phyloP scores from a whole-genome alignment of 306 rosid genomes.

The Prunus mume region DNA sequence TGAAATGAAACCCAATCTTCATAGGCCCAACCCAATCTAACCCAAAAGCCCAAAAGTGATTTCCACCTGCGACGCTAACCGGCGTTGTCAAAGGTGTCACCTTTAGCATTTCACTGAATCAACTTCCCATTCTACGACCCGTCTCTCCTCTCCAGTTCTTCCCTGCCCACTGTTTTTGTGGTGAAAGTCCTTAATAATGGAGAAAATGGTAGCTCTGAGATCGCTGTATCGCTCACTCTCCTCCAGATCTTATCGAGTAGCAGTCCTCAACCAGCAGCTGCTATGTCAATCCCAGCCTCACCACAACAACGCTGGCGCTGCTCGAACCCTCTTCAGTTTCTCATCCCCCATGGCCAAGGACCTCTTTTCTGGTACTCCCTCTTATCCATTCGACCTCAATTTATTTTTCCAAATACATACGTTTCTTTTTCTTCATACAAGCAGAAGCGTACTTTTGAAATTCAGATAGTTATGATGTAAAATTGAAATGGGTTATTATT shows the following conservation, averaged over 20 bases:
- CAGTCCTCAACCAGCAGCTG: slow-evolving; percentile 21
- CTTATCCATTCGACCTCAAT: not conserved
- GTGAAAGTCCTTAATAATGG: slow-evolving; percentile 24
- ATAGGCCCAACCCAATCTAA: not conserved
- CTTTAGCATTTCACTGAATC: not conserved
- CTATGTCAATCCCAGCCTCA: not conserved
- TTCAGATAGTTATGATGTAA: not conserved
- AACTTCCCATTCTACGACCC: not conserved
- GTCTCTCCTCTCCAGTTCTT: not conserved
- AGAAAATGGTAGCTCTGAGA: slow-evolving; percentile 56
- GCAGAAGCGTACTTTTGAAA: not conserved
- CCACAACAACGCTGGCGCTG: slow-evolving; percentile 19
- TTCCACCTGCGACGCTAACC: not conserved
- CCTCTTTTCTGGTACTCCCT: slow-evolving; percentile 15
- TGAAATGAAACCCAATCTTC: not conserved
- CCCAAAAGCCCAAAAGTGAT: not conserved
- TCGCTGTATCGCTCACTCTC: slow-evolving; percentile 57
- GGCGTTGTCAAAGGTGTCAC: not conserved
- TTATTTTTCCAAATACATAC: not conserved
- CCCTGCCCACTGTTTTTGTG: not conserved
- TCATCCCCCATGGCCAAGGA: slow-evolving; percentile 20
- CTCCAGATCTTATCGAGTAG: slow-evolving; percentile 51
- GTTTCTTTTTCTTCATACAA: not conserved
- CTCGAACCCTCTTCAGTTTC: slow-evolving; percentile 29
- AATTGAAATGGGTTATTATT: not conserved